Evolutionary conservation across 768 basidiomycete genomes (phyloP), one percentile per base, ranked within the genome.

Genomic region (Suillus cothurnatus): DNA sequence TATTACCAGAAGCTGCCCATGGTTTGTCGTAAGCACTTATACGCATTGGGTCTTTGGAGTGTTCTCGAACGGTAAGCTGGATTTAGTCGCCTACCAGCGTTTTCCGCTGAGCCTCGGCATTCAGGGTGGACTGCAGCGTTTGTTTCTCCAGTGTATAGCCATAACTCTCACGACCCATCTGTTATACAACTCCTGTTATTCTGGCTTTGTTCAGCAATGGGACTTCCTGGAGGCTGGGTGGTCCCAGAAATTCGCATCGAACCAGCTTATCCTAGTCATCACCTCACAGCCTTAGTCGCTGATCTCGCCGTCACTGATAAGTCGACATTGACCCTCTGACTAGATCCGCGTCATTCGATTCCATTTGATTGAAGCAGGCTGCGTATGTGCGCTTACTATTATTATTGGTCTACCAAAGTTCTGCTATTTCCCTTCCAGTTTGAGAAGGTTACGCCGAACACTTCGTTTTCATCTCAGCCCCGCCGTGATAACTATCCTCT

Each of bases 141-240:
- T 61, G 81, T 86, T 21, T 82, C 85, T 3, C 74, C 77, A 38
- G 76, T 85, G 31, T 84, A 82, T 69, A 64, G 72, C 17, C 80
- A 76, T 66, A 75, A 84, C 68, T 69, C 76, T 28, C 66, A 69
- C 55, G 72, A 71, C 17, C 87, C 86, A n/a, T 81, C 84, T 15
- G 77, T 88, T 56, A 68, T 84, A 62, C 84, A 87, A 72, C 75
- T 78, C 65, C 72, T 89, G 28, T 72, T 80, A 9, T 88, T 81
- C 72, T 89, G 88, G 87, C 71, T 86, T 58, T 79, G 79, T 43
- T 86, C 86, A 60, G 82, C 85, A 12, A 82, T 85, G 81, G 77
- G 74, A 0, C 70, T 81, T 43, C 66, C 73, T 3, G 76, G 74
- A 49, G 72, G 76, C 17, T 77, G 78, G 56, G 59, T 64, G 17